phyloP scores from a whole-genome alignment of 805 yeast genomes.

The Priceomyces castillae region DNA sequence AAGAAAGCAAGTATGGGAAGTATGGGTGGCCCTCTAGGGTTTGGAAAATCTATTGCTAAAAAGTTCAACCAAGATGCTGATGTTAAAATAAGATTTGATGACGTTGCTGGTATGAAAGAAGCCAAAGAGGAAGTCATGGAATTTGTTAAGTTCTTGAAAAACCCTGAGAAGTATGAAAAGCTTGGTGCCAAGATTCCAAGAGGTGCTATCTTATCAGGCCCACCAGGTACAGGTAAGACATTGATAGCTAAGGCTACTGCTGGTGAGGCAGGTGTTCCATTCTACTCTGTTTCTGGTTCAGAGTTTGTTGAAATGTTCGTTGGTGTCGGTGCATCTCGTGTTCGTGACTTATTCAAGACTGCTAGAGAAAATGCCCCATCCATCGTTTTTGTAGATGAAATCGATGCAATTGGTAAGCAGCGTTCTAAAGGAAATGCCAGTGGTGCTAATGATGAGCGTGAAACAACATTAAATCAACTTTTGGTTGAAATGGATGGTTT shows the following conservation, averaged over 20 bases:
- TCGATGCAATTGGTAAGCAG: constrained; percentile 98
- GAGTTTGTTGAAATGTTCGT: constrained; percentile 99
- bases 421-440: constrained; percentile 67
- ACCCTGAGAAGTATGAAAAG: constrained; percentile 85
- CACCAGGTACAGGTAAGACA: constrained; percentile 99
- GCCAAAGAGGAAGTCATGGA: constrained; percentile 98
- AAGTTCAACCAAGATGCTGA: constrained; percentile 89
- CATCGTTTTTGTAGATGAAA: constrained; percentile 96
- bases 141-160: constrained; percentile 88
- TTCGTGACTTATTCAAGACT: constrained; percentile 87
- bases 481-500: constrained; percentile 99
- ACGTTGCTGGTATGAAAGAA: constrained; percentile 97
- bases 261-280: constrained; percentile 98
- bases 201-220: constrained; percentile 96
- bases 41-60: constrained; percentile 90
- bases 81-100: constrained; percentile 82
- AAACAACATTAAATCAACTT: constrained; percentile 90
- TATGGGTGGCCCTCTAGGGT: constrained; percentile 74
- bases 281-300: constrained; percentile 92
- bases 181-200: constrained; percentile 97
- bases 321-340: constrained; percentile 98
- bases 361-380: constrained; percentile 95
- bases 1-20: constrained; percentile 71
- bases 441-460: constrained; percentile 95
- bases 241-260: constrained; percentile 97